Evolutionary conservation across 345 rosid genomes (phyloP).

Genomic region (Citrus inodora): DNA sequence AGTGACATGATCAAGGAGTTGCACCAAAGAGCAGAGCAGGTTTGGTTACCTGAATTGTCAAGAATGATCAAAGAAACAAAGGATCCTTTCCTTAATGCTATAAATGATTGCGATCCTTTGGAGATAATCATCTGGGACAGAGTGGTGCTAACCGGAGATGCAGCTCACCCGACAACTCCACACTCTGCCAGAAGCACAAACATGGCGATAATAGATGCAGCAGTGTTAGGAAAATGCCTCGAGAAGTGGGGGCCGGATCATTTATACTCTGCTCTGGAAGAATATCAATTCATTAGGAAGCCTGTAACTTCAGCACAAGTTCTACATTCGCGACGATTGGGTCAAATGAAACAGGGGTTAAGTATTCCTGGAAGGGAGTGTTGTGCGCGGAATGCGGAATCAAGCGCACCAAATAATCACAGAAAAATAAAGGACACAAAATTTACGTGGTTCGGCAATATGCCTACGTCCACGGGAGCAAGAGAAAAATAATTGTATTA

Average conservation of each 20-base stretch:
- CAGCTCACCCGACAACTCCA: slow-evolving; percentile 79
- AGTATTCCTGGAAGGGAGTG: slow-evolving; percentile 25
- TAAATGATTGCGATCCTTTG: slow-evolving; percentile 69
- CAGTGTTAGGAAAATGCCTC: slow-evolving; percentile 56
- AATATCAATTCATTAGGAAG: slow-evolving; percentile 55
- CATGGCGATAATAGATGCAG: slow-evolving; percentile 70
- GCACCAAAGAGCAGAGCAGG: slow-evolving; percentile 56
- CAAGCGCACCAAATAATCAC: too few species aligned
- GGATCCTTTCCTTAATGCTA: slow-evolving; percentile 66
- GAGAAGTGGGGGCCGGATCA: slow-evolving; percentile 40
- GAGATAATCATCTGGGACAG: slow-evolving; percentile 40
- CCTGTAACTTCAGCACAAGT: slow-evolving; percentile 63
- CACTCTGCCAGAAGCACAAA: slow-evolving; percentile 71
- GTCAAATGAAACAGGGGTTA: slow-evolving; percentile 62
- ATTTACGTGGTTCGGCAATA: too few species aligned
- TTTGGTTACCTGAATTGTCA: slow-evolving; percentile 62
- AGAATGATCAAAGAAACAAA: slow-evolving; percentile 54
- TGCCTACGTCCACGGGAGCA: too few species aligned
- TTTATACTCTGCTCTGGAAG: slow-evolving; percentile 47
- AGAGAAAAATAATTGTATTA: too few species aligned
- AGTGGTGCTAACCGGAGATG: slow-evolving; percentile 40
- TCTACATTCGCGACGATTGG: slow-evolving; percentile 47
- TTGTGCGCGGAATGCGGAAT: too few species aligned
- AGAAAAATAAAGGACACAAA: too few species aligned
- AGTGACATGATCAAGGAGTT: slow-evolving; percentile 47